Percentiles rank a stretch among this genome's conserved stretches.
Evolutionary conservation across 306 rosid genomes (phyloP).

Genomic region (Pueraria montana): DNA sequence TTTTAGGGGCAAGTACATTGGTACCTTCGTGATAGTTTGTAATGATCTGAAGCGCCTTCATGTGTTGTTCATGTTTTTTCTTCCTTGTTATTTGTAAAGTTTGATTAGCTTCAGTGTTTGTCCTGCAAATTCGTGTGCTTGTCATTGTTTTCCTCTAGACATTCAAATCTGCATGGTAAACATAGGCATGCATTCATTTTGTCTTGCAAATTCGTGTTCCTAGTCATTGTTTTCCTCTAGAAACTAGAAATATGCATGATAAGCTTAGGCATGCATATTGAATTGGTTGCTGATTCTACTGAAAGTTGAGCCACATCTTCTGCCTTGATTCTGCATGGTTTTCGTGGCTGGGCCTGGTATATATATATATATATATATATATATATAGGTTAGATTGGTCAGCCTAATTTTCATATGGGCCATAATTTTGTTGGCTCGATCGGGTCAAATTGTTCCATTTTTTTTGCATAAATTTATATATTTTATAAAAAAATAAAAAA

Average conservation of each 20-base stretch:
- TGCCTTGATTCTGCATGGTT: background rate
- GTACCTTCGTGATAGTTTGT: background rate
- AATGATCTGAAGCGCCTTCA: constrained; percentile 38
- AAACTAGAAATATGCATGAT: background rate
- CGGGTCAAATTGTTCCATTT: too few relatives aligned
- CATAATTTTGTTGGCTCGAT: too few relatives aligned
- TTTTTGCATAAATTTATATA: too few relatives aligned
- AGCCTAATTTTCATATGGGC: too few relatives aligned
- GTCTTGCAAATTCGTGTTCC: background rate
- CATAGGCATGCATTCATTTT: background rate
- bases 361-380: too few relatives aligned
- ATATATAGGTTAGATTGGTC: too few relatives aligned
- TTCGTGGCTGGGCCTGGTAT: background rate
- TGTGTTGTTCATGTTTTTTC: background rate
- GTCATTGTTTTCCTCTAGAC: background rate
- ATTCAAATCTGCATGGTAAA: background rate
- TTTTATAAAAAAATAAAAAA: too few relatives aligned
- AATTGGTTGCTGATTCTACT: background rate
- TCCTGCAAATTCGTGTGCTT: background rate
- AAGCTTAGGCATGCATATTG: background rate
- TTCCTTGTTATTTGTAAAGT: constrained; percentile 23
- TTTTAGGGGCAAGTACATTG: background rate
- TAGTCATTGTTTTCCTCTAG: background rate
- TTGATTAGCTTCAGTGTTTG: constrained; percentile 40
- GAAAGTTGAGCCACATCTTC: background rate